These are phyloP conservation scores for Microcos paniculata DNA, from an alignment of 345 rosid genomes.

Conservation along the genomic window DNA sequence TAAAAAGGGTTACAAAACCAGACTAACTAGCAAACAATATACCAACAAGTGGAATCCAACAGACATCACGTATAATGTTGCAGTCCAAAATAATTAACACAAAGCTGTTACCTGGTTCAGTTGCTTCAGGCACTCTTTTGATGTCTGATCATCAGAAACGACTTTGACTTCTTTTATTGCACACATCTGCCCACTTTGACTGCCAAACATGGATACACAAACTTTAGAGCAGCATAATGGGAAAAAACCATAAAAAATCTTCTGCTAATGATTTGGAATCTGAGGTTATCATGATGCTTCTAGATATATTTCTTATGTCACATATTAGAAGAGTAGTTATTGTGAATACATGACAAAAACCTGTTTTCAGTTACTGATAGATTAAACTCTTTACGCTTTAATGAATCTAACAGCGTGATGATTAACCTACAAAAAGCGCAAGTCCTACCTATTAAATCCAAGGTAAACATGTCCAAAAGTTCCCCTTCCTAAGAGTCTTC, in stretches of 20 bases:
- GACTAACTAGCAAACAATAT: background rate
- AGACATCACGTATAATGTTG: background rate
- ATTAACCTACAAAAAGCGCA: background rate
- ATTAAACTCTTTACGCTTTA: background rate
- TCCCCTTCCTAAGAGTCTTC: slow-evolving; percentile 89
- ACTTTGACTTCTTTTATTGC: slow-evolving; percentile 95
- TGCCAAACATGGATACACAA: slow-evolving; percentile 24
- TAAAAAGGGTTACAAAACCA: slow-evolving; percentile 14
- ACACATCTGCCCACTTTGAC: slow-evolving; percentile 91
- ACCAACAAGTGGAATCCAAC: background rate
- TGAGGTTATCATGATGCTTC: background rate
- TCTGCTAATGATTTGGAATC: background rate
- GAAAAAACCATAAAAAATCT: background rate
- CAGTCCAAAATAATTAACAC: background rate
- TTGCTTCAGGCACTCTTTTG: slow-evolving; percentile 87
- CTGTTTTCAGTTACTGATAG: background rate
- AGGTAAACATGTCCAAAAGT: slow-evolving; percentile 94
- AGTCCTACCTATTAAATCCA: slow-evolving; percentile 81
- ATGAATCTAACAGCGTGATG: background rate
- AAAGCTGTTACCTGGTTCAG: slow-evolving; percentile 69
- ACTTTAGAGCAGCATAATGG: slow-evolving; percentile 18
- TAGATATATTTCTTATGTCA: background rate
- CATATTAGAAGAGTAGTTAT: background rate
- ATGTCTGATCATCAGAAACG: slow-evolving; percentile 74
- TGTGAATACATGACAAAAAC: background rate